A percentile compares a stretch with the other conserved stretches of the same genome.
Evolutionary conservation across 208 protist species (phyloP).

Genomic region (Chromosphaera perkinsii): DNA sequence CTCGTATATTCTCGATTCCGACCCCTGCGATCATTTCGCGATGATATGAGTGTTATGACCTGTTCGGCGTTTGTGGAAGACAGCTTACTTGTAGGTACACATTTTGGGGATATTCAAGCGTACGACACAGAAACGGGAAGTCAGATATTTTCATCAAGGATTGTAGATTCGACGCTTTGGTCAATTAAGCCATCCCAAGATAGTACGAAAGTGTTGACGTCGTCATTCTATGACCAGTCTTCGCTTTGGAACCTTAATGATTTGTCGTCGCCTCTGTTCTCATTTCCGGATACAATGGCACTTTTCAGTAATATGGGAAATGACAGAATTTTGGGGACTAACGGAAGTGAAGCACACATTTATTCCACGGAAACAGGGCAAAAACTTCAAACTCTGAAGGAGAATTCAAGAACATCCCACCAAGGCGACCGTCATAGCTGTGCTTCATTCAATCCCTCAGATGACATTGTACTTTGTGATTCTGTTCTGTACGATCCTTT

Average conservation of each 20-base stretch:
- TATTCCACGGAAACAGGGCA: too few species aligned
- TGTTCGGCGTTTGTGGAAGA: conserved; percentile 15
- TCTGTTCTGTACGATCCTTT: conserved; percentile 28
- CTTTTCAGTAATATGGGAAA: too few species aligned
- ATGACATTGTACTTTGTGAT: conserved; percentile 32
- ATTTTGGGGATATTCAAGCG: conserved; percentile 8
- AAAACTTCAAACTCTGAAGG: too few species aligned
- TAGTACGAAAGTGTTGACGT: conserved; percentile 1
- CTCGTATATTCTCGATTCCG: conserved; percentile 22
- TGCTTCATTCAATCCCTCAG: conserved; percentile 33
- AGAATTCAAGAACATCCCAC: too few species aligned
- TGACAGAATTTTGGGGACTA: too few species aligned
- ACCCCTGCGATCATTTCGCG: conserved; percentile 1
- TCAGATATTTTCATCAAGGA: background rate
- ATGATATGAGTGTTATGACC: conserved; percentile 10
- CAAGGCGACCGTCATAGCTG: conserved; percentile 17
- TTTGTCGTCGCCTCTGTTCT: background rate
- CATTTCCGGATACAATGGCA: background rate
- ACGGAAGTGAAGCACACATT: too few species aligned
- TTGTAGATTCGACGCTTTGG: background rate
- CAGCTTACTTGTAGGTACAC: conserved; percentile 18
- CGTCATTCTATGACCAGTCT: background rate
- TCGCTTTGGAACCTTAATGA: background rate
- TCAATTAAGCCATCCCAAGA: background rate
- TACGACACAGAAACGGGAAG: background rate